phyloP scores from a whole-genome alignment of 257 asterid genomes.

The Solanum gracilifrons region DNA sequence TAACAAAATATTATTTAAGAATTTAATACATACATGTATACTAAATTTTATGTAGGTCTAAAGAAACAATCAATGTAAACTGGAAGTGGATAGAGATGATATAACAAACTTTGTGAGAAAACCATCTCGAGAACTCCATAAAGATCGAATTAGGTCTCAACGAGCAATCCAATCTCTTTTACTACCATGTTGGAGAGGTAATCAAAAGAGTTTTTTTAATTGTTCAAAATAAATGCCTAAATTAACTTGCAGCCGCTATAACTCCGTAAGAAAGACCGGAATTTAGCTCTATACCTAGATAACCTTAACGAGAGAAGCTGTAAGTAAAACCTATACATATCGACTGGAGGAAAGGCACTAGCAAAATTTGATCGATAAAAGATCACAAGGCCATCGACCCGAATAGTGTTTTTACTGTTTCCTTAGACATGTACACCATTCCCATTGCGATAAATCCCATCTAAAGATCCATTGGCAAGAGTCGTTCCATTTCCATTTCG shows the following conservation, averaged over 20 bases:
- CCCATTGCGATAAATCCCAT: constrained; percentile 46
- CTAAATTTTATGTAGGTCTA: background rate
- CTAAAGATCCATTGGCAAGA: constrained; percentile 45
- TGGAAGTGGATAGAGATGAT: background rate
- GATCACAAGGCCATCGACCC: background rate
- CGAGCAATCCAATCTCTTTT: background rate
- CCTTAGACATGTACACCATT: constrained; percentile 48
- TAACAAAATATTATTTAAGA: background rate
- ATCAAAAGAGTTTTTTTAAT: background rate
- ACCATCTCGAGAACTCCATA: background rate
- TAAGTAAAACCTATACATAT: background rate
- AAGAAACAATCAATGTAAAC: background rate
- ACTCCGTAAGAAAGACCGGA: constrained; percentile 2
- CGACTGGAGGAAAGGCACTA: background rate
- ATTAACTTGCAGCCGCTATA: background rate
- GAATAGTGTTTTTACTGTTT: background rate
- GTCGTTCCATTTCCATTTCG: constrained; percentile 31
- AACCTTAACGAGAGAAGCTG: background rate
- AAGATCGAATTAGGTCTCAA: background rate
- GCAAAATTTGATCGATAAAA: background rate
- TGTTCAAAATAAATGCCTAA: background rate
- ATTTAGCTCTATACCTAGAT: background rate
- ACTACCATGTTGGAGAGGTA: background rate
- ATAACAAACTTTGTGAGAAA: background rate
- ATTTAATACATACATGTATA: background rate